Evolutionary conservation across 345 rosid genomes (phyloP), one percentile per base, ranked within the genome.

Genomic region (Gossypium mustelinum): DNA sequence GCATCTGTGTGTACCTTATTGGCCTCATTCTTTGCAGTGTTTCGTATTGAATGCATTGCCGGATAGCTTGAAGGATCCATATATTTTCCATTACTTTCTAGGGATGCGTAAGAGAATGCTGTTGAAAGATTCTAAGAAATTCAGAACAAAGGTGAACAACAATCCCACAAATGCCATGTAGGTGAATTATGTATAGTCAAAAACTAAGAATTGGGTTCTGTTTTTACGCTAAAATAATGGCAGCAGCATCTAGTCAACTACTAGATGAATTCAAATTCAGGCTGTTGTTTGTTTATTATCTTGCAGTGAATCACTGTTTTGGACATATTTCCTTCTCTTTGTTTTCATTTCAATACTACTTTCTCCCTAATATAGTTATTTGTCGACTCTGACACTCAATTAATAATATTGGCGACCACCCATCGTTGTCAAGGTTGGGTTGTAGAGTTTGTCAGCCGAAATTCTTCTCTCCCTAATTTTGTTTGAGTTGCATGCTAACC

Each of bases 1-100:
- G 25, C 75, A 69, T 47, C 34, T 75, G 14, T 83, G 89, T 72
- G 47, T 74, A 6, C 89, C 84, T 1, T 56, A 73, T 29, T 80
- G 86, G 83, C 51, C 80, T 17, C 92, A 86, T 75, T 73, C 81
- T 41, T 25, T 84, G 74, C 85, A 86, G 55, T 77, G 84, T 58
- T 43, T 45, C 34, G 0, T 84, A 4, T 2, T 79, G 3, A 16
- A 39, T 9, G 72, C 75, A 9, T 2, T 81, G 22, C 86, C 87
- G 0, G 76, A 78, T 24, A 22, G 63, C 9, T 61, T 86, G 2
- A 9, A 58, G 11, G 75, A 69, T 52, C 52, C 63, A 69, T 67
- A 5, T 13, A 44, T 58, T 64, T 73, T 77, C 12, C 70, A 9
- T 1, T 63, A 50, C 62, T 73, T 60, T 43, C 34, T 47, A 11